phyloP scores from a whole-genome alignment of 1,284 basidiomycete species.

The Sphaerobolus stellatus region DNA sequence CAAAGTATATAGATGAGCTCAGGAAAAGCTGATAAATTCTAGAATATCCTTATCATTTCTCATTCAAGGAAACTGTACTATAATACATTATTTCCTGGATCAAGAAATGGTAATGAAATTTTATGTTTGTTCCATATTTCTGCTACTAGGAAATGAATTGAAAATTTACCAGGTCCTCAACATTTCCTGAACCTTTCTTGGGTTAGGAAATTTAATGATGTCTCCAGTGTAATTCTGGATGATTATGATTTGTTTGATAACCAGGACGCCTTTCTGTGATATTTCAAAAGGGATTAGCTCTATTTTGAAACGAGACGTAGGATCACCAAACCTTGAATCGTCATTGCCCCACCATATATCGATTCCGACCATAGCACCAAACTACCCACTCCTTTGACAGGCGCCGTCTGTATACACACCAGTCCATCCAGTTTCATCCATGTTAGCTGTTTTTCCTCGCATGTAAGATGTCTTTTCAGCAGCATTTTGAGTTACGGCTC shows the following conservation, averaged over 20 bases:
- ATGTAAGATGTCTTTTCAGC: constrained; percentile 7
- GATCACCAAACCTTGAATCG: constrained; percentile 51
- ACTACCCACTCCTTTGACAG: constrained; percentile 71
- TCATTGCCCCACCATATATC: constrained; percentile 75
- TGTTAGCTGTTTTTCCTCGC: constrained; percentile 11
- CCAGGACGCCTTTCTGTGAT: constrained; percentile 78
- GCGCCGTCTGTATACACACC: constrained; percentile 82
- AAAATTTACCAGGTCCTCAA: too few species aligned
- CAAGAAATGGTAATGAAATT: too few species aligned
- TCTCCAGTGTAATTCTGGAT: constrained; percentile 84
- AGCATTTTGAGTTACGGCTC: constrained; percentile 17
- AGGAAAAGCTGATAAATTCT: too few species aligned
- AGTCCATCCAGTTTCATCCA: constrained; percentile 30
- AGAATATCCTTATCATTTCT: too few species aligned
- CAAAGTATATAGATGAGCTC: too few species aligned
- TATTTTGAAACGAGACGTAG: neutral
- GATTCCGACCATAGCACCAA: constrained; percentile 60
- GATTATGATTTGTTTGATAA: constrained; percentile 83
- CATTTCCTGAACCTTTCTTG: too few species aligned
- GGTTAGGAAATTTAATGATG: too few species aligned
- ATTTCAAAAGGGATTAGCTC: constrained; percentile 48
- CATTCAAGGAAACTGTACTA: too few species aligned
- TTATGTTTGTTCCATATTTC: too few species aligned
- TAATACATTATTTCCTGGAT: too few species aligned
- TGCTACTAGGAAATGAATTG: too few species aligned